Base-by-base conservation (phyloP, 2,329 filamentous ascomycete species). In the Scleromitrula shiraiana region DNA sequence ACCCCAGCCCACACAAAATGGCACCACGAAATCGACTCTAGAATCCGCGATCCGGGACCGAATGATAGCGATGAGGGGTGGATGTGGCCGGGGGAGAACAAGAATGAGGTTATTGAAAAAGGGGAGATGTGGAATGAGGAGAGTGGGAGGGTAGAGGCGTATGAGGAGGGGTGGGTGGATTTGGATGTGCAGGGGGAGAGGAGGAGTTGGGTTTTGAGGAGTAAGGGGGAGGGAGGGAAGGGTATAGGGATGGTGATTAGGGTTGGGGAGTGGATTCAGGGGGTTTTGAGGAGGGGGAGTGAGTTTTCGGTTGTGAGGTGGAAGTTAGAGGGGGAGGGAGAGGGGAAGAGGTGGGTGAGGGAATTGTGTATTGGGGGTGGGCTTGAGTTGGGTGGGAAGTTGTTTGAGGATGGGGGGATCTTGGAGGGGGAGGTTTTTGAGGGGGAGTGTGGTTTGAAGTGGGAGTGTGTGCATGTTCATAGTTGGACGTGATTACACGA, bases 151-250 rank as follows among this genome's bases (percentile, higher is more conserved):
- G 50, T 59, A 19, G 57, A 56, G 20, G 53, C 54, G 4, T 66
- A 65, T 49, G 54, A 65, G 47, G 64, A 66, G 49, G 54, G 60
- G 14, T 66, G 64, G 64, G 51, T 57, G 32, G 64, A 65, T 55
- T 26, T 61, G 6, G 52, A 56, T 15, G 17, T 46, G 29, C 33
- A 20, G 10, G 29, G 30, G 29, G 5, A 45, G 5, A 29, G 23
- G 15, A 37, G 36, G 42, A 54, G 53, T 29, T 59, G 56, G 57
- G 56, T 57, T n/a, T 19, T 56, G 35, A 56, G 40, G 14, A 41
- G 35, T 12, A 48, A 49, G 12, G 47, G 44, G 26, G 38, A 30
- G 15, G 44, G 33, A 12, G 20, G 7, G 9, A 40, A 42, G 7
- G 39, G 46, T 14, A 51, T 42, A 22, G 57, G 58, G 2, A 50